Percentiles rank a stretch among this genome's conserved stretches.
Evolutionary conservation across 2,329 filamentous ascomycete genomes (phyloP).

Genomic region (Hymenoscyphus repandus): DNA sequence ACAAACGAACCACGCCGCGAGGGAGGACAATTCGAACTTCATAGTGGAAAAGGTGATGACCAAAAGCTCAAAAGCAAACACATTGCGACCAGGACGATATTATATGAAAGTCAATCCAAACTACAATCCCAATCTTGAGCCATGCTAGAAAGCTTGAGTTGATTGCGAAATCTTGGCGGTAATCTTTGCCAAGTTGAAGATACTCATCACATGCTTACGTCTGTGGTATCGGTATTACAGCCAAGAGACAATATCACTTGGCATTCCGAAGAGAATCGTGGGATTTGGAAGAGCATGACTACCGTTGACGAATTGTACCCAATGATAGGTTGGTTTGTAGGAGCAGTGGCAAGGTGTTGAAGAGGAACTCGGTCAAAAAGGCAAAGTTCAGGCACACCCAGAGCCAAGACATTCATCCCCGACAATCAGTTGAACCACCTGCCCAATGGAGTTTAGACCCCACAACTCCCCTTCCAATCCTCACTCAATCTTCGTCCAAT

Average conservation of each 20-base stretch:
- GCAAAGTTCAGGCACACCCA: constrained; percentile 3
- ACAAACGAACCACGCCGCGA: not conserved
- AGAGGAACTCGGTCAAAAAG: not conserved
- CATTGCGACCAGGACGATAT: not conserved
- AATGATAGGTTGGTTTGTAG: not conserved
- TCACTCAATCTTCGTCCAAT: not conserved
- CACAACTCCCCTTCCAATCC: not conserved
- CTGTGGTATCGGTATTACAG: not conserved
- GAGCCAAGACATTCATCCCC: too few species aligned
- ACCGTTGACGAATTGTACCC: not conserved
- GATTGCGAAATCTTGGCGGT: constrained; percentile 3
- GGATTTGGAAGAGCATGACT: not conserved
- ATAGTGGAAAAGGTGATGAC: not conserved
- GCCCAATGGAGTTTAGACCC: not conserved
- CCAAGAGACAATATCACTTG: constrained; percentile 3
- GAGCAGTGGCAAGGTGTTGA: not conserved
- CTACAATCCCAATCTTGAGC: not conserved
- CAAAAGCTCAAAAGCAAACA: not conserved
- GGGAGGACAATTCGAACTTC: constrained; percentile 1
- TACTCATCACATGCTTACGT: not conserved
- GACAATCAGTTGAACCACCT: not conserved
- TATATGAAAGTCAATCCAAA: not conserved
- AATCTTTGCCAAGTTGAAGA: not conserved
- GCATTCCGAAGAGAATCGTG: not conserved
- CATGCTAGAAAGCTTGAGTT: constrained; percentile 2